phyloP scores from a whole-genome alignment of 805 yeast genomes.

The Grigorovia humatica region DNA sequence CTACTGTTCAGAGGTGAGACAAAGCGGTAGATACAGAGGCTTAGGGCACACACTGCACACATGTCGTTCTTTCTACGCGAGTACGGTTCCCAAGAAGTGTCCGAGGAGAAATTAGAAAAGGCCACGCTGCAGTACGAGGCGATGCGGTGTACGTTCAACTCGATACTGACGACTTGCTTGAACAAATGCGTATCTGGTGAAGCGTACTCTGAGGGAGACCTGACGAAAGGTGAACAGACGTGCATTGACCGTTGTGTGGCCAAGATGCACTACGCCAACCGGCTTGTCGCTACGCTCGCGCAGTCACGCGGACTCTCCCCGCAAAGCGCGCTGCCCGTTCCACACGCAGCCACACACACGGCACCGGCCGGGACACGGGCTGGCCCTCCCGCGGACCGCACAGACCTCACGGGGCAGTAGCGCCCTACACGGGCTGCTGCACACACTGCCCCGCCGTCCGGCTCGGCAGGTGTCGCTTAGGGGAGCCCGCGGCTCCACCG shows the following conservation, averaged over 20 bases:
- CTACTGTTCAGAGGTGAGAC: no score
- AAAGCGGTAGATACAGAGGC: no score
- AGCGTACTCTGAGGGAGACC: conserved; percentile 77
- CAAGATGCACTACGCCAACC: conserved; percentile 69
- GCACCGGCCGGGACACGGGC: neutral
- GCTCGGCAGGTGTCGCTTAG: no score
- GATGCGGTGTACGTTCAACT: conserved; percentile 44
- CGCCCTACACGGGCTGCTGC: no score
- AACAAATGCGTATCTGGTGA: conserved; percentile 66
- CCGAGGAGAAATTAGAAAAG: conserved; percentile 47
- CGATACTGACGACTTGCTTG: conserved; percentile 51
- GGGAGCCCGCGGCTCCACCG: no score
- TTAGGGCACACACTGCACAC: no score
- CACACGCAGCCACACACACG: neutral
- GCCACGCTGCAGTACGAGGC: conserved; percentile 66
- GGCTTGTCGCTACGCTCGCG: conserved; percentile 45
- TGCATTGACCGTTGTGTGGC: conserved; percentile 82
- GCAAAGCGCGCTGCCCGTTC: conserved; percentile 32
- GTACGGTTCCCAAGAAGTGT: conserved; percentile 38
- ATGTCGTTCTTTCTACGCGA: conserved; percentile 58
- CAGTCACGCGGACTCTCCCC: conserved; percentile 38
- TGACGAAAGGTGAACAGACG: conserved; percentile 71
- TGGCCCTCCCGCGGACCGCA: no score
- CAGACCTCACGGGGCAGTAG: no score
- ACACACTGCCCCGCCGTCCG: no score